Percentiles rank a stretch among this genome's conserved stretches.
Evolutionary conservation across 1,284 basidiomycete species (phyloP).

Genomic region (Cutaneotrichosporon arboriforme): DNA sequence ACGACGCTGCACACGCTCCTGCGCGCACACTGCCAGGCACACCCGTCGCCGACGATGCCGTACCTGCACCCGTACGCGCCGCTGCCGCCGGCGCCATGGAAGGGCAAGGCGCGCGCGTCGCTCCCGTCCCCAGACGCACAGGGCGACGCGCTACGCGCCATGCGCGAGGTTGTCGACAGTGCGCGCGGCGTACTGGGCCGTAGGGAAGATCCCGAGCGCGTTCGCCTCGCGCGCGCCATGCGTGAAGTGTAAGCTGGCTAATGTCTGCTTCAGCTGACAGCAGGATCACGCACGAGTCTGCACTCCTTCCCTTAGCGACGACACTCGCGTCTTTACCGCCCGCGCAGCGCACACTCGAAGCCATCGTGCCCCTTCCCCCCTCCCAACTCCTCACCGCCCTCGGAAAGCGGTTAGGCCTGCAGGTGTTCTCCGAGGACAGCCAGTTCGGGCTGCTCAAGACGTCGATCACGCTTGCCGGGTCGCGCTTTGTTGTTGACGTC

Average conservation of each 20-base stretch:
- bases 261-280: background rate
- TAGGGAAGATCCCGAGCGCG: conserved; percentile 12
- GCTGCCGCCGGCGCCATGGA: conserved; percentile 9
- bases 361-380: conserved; percentile 18
- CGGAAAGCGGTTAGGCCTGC: conserved; percentile 25
- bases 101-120: conserved; percentile 18
- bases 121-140: conserved; percentile 15
- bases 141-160: conserved; percentile 20
- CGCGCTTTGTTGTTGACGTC: conserved; percentile 40
- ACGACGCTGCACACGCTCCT: conserved; percentile 23
- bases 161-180: conserved; percentile 30
- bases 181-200: conserved; percentile 14
- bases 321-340: conserved; percentile 15
- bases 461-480: conserved; percentile 37
- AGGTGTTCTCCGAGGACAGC: conserved; percentile 41
- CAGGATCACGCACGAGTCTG: conserved; percentile 32
- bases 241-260: conserved; percentile 17
- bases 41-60: conserved; percentile 18
- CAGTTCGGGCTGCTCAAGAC: conserved; percentile 41
- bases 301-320: conserved; percentile 21
- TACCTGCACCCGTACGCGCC: conserved; percentile 32
- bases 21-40: conserved; percentile 16
- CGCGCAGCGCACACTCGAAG: conserved; percentile 16
- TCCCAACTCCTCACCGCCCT: conserved; percentile 31
- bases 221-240: conserved; percentile 17